Conservation (phyloP, 75 land plant genomes). For the Selaginella moellendorffii region DNA sequence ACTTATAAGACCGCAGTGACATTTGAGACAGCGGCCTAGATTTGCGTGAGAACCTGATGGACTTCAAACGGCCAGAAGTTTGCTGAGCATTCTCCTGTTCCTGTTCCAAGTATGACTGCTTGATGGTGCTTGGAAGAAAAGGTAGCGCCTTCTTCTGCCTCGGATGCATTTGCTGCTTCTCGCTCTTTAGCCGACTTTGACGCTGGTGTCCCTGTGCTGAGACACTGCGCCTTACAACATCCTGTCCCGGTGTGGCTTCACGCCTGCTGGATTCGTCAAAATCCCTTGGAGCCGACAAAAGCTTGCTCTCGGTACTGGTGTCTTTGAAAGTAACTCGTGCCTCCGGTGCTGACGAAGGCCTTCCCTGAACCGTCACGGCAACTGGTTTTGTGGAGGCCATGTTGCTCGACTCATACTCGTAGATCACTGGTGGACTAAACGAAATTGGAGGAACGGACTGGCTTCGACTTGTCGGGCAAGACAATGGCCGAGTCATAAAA, state of each 20-base stretch:
- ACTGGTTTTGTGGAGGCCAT: not conserved
- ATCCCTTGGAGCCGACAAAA: not conserved
- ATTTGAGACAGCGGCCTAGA: not conserved
- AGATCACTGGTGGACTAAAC: not conserved
- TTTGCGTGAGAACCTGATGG: not conserved
- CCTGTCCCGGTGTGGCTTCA: not conserved
- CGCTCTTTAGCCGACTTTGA: not conserved
- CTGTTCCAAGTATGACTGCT: not conserved
- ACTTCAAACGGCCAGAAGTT: not conserved
- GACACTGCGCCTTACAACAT: not conserved
- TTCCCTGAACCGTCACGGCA: not conserved
- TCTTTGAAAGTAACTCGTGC: not conserved
- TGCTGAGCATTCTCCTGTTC: not conserved
- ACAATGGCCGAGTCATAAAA: not conserved
- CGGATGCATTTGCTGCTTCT: not conserved
- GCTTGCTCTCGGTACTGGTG: not conserved
- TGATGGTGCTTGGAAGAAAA: not conserved
- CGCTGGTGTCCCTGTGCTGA: not conserved
- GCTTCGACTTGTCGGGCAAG: conserved; percentile 9
- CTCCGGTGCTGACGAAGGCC: not conserved
- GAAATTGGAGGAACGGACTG: conserved; percentile 3
- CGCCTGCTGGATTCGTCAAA: not conserved
- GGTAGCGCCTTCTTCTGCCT: not conserved
- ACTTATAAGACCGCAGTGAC: not conserved
- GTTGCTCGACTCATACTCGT: not conserved